Percentiles rank a stretch among this genome's conserved stretches.
phyloP scores from a whole-genome alignment of 2,329 filamentous ascomycete species.

The Microdochium nivale region DNA sequence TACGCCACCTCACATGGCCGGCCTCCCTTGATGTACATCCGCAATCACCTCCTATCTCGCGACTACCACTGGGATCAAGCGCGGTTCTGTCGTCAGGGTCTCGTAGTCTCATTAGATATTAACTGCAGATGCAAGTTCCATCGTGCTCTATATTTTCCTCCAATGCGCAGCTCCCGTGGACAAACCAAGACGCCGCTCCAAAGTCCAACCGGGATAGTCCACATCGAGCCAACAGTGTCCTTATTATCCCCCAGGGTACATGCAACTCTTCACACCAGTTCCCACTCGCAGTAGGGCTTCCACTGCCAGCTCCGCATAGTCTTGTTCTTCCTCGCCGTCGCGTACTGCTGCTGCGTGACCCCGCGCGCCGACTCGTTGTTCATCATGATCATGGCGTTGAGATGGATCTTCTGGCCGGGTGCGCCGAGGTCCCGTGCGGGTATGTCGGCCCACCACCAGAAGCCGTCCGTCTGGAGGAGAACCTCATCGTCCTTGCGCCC shows the following conservation, averaged over 20 bases:
- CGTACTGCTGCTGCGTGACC: constrained; percentile 36
- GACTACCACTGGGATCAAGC: too few relatives aligned
- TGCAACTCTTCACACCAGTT: constrained; percentile 29
- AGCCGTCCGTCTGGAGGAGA: constrained; percentile 69
- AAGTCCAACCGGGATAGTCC: too few relatives aligned
- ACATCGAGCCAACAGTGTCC: too few relatives aligned
- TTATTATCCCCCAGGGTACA: too few relatives aligned
- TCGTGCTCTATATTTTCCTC: not conserved
- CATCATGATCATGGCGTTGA: constrained; percentile 50
- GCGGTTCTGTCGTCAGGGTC: too few relatives aligned
- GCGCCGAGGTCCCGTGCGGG: constrained; percentile 54
- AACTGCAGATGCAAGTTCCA: not conserved
- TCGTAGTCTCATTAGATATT: too few relatives aligned
- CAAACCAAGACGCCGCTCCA: too few relatives aligned
- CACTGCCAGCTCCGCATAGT: constrained; percentile 36
- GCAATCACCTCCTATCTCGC: too few relatives aligned
- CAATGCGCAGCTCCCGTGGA: too few relatives aligned
- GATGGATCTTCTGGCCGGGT: constrained; percentile 57
- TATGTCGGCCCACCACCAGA: constrained; percentile 76
- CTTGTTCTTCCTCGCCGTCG: constrained; percentile 25
- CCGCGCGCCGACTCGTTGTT: constrained; percentile 38
- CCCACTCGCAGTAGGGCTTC: constrained; percentile 38
- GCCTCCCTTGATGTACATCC: too few relatives aligned
- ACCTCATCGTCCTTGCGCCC: constrained; percentile 60
- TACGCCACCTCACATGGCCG: too few relatives aligned